Base-by-base conservation (phyloP, 306 rosid genomes). In the Lathyrus tuberosus region DNA sequence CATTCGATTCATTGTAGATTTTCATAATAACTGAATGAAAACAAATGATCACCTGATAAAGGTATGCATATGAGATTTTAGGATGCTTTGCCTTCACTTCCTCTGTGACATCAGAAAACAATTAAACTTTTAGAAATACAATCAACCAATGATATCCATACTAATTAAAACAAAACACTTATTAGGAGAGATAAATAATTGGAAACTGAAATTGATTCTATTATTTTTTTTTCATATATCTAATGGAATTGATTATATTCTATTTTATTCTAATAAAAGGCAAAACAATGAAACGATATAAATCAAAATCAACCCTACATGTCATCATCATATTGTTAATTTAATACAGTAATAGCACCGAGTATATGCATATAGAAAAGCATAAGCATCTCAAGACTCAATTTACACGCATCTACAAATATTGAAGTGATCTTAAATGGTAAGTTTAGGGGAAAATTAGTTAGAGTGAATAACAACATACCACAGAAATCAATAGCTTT, bases 401-500 rank as follows among this genome's bases (percentile, higher is more conserved):
- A 51, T 35, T 48, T 35, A 46, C 37, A 47, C 31, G 9, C 14
- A 66, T n/a, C 2, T 22, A 31, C 26, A 28, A 41, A 40, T 72
- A 67, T 30, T 22, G 47, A 75, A 74, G 7, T 5, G 60, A 44
- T 14, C 2, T 16, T 38, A 35, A 68, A 40, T 2, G 33, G 6
- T 60, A 53, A 61, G 15, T 69, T 15, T 8, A 40, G 41, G 51
- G 40, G 51, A 11, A 17, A 5, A 42, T 9, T 14, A 47, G 11
- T 35, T 26, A 12, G 15, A 31, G 6, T n/a, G n/a, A n/a, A n/a
- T n/a, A 35, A 35, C 0, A 62, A 43, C 24, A 47, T 52, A 88
- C 97, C 97, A 54, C 97, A 90, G 75, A 87, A 90, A 79, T 87
- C 92, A 64, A 85, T 79, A 60, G 98, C 97, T 73, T 87, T 94